Percentiles rank a stretch among this genome's conserved stretches.
Conservation (phyloP, 108 stramenopile species). For the Pseudonitzschia multiseries region DNA sequence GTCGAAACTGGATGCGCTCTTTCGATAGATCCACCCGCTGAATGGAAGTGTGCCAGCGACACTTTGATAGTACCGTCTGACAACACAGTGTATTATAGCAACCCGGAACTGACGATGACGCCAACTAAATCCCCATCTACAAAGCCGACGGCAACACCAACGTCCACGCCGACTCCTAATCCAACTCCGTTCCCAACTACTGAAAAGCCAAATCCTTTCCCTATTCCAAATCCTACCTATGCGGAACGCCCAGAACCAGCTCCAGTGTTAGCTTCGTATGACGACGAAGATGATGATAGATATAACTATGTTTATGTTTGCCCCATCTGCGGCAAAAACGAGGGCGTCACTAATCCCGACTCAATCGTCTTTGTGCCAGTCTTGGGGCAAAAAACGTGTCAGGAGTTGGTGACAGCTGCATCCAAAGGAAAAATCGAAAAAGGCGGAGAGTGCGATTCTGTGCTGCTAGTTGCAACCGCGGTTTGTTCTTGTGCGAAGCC, state of each 20-base stretch:
- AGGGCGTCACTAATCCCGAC: neutral
- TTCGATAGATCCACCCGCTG: slow-evolving; percentile 14
- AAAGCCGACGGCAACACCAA: slow-evolving; percentile 6
- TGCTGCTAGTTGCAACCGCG: neutral
- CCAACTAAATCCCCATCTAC: neutral
- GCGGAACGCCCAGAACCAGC: neutral
- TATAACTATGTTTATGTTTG: neutral
- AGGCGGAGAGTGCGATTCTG: slow-evolving; percentile 1
- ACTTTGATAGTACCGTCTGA: neutral
- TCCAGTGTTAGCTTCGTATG: neutral
- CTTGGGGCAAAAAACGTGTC: neutral
- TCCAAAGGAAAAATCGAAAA: neutral
- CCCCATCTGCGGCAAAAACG: slow-evolving; percentile 8
- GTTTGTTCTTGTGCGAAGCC: slow-evolving; percentile 7
- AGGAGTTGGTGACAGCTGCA: neutral
- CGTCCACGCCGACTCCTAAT: neutral
- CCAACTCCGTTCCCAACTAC: slow-evolving; percentile 7
- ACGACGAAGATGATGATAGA: neutral
- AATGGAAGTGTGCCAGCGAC: slow-evolving; percentile 19
- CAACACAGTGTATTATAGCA: neutral
- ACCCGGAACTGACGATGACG: neutral
- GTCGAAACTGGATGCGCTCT: slow-evolving; percentile 14
- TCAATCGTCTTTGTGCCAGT: slow-evolving; percentile 9
- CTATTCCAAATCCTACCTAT: slow-evolving; percentile 1
- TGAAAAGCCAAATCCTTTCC: neutral